Conservation (phyloP, 345 rosid genomes). For the Eucalyptus sp. region DNA sequence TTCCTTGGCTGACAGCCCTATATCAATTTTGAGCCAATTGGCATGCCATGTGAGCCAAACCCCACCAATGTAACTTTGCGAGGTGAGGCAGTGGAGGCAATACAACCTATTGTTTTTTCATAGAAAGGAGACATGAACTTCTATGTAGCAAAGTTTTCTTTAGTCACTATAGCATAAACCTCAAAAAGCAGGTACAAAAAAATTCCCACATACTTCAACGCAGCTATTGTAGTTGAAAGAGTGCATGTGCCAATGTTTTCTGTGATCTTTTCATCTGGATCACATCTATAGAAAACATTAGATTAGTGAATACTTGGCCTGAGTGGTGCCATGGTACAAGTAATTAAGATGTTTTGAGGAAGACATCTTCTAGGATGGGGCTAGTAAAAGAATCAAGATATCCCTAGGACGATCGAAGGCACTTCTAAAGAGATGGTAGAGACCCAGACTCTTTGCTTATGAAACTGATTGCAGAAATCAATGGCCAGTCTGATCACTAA, state of each 20-base stretch:
- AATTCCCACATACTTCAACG: not conserved
- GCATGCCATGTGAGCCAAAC: not conserved
- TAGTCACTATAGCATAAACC: not conserved
- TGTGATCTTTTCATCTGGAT: not conserved
- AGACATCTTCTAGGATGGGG: not conserved
- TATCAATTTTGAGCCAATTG: not conserved
- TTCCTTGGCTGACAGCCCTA: not conserved
- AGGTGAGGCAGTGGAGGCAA: not conserved
- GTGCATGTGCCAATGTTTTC: not conserved
- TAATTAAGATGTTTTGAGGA: not conserved
- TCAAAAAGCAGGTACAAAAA: not conserved
- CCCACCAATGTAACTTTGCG: not conserved
- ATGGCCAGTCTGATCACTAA: too few relatives aligned
- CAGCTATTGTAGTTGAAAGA: not conserved
- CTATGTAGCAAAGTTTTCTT: not conserved
- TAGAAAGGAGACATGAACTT: not conserved
- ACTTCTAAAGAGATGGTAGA: not conserved
- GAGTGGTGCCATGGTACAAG: not conserved
- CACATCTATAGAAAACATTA: not conserved
- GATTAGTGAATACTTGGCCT: not conserved
- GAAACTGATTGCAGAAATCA: not conserved
- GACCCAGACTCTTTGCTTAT: not conserved
- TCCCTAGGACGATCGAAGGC: not conserved
- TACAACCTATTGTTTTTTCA: not conserved
- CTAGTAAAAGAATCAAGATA: not conserved